Base-by-base conservation (phyloP, 2,329 filamentous ascomycete genomes). In the Paraphoma sp. region DNA sequence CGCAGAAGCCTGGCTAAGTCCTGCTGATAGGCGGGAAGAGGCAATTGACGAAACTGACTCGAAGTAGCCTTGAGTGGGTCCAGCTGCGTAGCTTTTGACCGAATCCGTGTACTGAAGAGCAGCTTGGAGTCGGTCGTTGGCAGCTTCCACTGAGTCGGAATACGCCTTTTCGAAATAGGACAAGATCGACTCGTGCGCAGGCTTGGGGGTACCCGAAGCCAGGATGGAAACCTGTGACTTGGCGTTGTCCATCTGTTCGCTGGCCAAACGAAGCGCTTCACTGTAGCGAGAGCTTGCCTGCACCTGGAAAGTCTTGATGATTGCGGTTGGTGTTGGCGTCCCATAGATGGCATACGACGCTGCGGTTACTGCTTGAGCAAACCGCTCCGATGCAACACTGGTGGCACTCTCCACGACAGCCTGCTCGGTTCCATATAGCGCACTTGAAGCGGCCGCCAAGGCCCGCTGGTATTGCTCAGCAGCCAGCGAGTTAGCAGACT, bases 141-240 rank as follows among this genome's bases (percentile, higher is more conserved):
- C 90, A 5, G 83, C 83, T 1, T 82, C 82, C 14, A 90, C 71
- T 1, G 89, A 88, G 31, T 84, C 84, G 33, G 88, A 88, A 69
- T 92, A 93, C 1, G 85, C 89, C 6, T 81, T 83, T 8, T 88
- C 87, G 9, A 90, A 85, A 0, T 89, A 90, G 8, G 88, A 84
- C 11, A 91, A 79, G 72, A 92, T 84, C 59, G 91, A 82, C 64
- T 91, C 82, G 59, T 92, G 87, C 4, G 86, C 83, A 7, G 90
- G 89, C 68, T 89, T 85, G 1, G 89, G 86, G 23, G 87, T 87
- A 31, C 89, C 89, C 29, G 85, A 87, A 40, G 92, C 83, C 66
- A 91, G 85, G 4, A 81, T 84, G 1, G 89, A 91, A 1, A 90
- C 81, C 28, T 86, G 81, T 1, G 89, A 89, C 66, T 87, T 86